Evolutionary conservation across 83 land plant species (phyloP).

Genomic region (Diphasiastrum complanatum): DNA sequence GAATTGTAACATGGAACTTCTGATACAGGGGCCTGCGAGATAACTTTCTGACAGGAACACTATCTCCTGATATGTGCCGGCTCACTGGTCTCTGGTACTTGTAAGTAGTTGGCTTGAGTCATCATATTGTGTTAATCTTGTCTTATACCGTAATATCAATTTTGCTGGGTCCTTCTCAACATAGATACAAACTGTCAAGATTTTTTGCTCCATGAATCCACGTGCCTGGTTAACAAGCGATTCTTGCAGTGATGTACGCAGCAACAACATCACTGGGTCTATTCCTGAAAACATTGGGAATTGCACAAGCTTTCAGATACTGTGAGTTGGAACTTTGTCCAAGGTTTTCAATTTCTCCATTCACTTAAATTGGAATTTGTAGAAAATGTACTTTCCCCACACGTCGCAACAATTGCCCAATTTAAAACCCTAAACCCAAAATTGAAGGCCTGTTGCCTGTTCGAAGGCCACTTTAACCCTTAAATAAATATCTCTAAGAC

Average conservation of each 20-base stretch:
- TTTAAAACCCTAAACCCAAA: too few species aligned
- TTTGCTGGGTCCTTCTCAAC: too few species aligned
- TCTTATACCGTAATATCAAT: too few species aligned
- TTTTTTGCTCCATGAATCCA: neutral
- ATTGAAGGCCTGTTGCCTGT: too few species aligned
- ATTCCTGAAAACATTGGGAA: conserved; percentile 68
- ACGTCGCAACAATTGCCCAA: too few species aligned
- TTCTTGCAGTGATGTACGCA: conserved; percentile 51
- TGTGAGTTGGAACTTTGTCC: conserved; percentile 42
- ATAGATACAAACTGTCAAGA: too few species aligned
- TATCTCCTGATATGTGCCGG: conserved; percentile 25
- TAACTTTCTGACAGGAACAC: conserved; percentile 15
- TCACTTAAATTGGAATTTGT: too few species aligned
- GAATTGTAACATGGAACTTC: too few species aligned
- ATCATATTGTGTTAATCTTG: neutral
- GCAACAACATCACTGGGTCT: conserved; percentile 58
- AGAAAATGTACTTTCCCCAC: too few species aligned
- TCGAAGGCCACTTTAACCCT: too few species aligned
- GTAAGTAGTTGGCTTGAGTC: conserved; percentile 34
- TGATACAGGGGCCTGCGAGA: conserved; percentile 25
- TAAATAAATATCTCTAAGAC: too few species aligned
- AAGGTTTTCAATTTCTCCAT: too few species aligned
- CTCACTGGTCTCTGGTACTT: conserved; percentile 15
- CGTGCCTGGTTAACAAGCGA: neutral
- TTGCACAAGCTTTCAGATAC: conserved; percentile 62